Evolutionary conservation across 2,329 filamentous ascomycete genomes (phyloP), one percentile per base, ranked within the genome.

Genomic region (Calycina herbarum): DNA sequence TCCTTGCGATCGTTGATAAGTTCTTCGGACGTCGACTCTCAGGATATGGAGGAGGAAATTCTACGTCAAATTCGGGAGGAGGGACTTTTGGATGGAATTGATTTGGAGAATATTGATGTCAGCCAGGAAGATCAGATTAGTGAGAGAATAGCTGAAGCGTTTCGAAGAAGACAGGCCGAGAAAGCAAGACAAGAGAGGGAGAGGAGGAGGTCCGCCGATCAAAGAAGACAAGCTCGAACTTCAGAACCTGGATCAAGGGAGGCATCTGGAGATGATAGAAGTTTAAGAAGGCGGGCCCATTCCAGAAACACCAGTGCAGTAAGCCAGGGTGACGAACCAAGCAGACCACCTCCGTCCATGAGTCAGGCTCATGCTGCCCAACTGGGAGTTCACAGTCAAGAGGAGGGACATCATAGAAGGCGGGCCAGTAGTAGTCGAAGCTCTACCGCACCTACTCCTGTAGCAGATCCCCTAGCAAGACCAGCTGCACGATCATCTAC

Each of bases 71-170:
- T 96, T 66, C 85, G 94, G 71, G 90, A 94, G 69, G 93, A 97
- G 74, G 93, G 94, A 0, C 79, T 97, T 24, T 78, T 97, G 40
- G 92, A 97, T 73, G 94, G 93, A 20, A 87, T 97, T 58, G 94
- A 97, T 75, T 80, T 97, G 64, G 91, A 95, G 73, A 94, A 94
- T 69, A 88, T 97, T 63, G 93, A 94, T 68, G 83, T 93, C 17
- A 86, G 82, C 59, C 91, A 93, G 73, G 93, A 97, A 75, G 93
- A 97, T 73, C 92, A 96, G 73, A 86, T 98, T 17, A 96, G 92
- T 69, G 91, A 94, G 73, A 88, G 91, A 66, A 97, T 98, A 72
- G 94, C 93, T 1, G 92, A 96, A 73, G 93, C 93, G 1, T 97
- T 96, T 74, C 83, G 92, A 65, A 85, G 92, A 67, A 84, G 92